Conservation (phyloP, 805 yeast species). For the Teunomyces tritomae region DNA sequence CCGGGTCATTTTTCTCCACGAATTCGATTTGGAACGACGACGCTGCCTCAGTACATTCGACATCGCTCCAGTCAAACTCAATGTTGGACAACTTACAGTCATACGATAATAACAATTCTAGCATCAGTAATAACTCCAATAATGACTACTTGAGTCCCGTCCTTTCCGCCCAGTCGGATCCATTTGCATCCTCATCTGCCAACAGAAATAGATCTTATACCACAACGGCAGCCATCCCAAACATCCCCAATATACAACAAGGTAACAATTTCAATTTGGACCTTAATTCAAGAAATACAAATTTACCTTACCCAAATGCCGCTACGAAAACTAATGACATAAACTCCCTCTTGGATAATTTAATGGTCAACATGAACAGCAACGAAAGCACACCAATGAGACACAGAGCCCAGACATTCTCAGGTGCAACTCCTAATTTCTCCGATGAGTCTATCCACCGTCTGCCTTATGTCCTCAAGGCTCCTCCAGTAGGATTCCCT, state of each 20-base stretch:
- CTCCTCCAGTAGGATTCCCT: not conserved
- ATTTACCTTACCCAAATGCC: conserved; percentile 23
- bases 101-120: conserved; percentile 8
- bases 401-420: conserved; percentile 41
- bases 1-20: conserved; percentile 52
- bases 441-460: conserved; percentile 14
- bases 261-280: conserved; percentile 6
- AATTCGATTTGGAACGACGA: conserved; percentile 62
- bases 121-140: conserved; percentile 12
- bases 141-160: conserved; percentile 18
- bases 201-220: conserved; percentile 51
- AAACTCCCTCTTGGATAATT: conserved; percentile 29
- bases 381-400: conserved; percentile 14
- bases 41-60: conserved; percentile 16
- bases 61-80: conserved; percentile 10
- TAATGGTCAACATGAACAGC: conserved; percentile 23
- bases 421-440: conserved; percentile 31
- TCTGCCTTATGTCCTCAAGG: conserved; percentile 7
- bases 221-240: conserved; percentile 38
- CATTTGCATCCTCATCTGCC: conserved; percentile 3
- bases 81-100: conserved; percentile 19
- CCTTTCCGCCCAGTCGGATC: conserved; percentile 15
- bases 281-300: conserved; percentile 14
- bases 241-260: conserved; percentile 12
- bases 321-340: conserved; percentile 24